phyloP scores from a whole-genome alignment of 306 rosid genomes.

The Vicia villosa region DNA sequence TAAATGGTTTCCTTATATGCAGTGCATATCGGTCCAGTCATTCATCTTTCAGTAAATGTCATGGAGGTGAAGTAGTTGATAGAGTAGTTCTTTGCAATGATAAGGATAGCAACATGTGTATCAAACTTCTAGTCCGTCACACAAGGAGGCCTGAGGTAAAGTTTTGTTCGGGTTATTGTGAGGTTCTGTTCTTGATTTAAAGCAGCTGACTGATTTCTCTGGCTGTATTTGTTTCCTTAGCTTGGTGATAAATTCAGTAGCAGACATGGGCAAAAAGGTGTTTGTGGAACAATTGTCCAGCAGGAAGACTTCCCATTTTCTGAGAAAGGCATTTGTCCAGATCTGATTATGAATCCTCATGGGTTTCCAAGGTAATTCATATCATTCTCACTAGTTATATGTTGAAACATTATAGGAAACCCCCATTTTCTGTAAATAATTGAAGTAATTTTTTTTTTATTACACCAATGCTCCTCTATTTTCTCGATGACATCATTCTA shows the following conservation, averaged over 20 bases:
- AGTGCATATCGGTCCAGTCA: constrained; percentile 54
- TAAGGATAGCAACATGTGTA: constrained; percentile 63
- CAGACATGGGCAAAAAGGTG: constrained; percentile 99
- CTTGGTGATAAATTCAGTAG: constrained; percentile 98
- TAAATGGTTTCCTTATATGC: constrained; percentile 31
- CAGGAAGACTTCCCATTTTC: constrained; percentile 98
- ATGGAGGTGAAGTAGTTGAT: constrained; percentile 88
- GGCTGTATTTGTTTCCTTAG: constrained; percentile 43
- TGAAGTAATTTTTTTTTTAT: not conserved
- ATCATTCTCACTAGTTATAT: constrained; percentile 21
- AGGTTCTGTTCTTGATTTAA: constrained; percentile 13
- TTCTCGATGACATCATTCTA: constrained; percentile 7
- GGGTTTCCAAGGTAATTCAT: constrained; percentile 85
- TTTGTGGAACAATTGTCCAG: constrained; percentile 89
- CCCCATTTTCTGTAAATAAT: constrained; percentile 3
- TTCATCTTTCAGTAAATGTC: constrained; percentile 63
- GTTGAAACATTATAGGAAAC: not conserved
- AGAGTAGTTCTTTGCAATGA: constrained; percentile 83
- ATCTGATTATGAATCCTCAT: constrained; percentile 96
- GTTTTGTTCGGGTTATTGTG: constrained; percentile 28
- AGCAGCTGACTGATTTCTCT: constrained; percentile 28
- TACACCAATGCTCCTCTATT: constrained; percentile 12
- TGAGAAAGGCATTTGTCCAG: constrained; percentile 97
- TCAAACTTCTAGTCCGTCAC: constrained; percentile 76
- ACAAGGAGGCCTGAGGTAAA: constrained; percentile 97